Conservation (phyloP, 163 green algal species). For the Chlamydomonas reinhardtii region DNA sequence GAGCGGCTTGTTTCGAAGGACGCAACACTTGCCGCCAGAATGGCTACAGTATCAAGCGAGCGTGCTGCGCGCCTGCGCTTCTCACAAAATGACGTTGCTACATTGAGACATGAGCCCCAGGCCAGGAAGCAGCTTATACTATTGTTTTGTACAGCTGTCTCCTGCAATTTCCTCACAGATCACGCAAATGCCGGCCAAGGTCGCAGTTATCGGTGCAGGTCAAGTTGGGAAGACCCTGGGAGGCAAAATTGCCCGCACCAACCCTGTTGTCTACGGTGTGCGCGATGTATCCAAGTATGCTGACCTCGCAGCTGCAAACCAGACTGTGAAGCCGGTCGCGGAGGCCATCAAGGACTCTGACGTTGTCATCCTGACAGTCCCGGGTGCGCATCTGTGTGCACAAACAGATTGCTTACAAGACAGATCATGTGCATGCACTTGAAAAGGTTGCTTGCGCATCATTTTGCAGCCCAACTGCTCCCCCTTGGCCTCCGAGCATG, state of each 20-base stretch:
- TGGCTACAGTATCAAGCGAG: too few relatives aligned
- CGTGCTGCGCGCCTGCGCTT: too few relatives aligned
- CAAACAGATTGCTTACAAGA: background rate
- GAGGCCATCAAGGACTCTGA: constrained; percentile 40
- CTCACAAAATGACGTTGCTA: too few relatives aligned
- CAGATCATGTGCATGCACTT: too few relatives aligned
- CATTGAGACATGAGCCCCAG: too few relatives aligned
- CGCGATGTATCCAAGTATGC: constrained; percentile 25
- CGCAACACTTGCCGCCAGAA: too few relatives aligned
- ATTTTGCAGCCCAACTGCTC: background rate
- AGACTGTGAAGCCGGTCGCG: background rate
- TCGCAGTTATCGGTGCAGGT: constrained; percentile 55
- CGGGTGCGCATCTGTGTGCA: constrained; percentile 7
- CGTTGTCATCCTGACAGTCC: constrained; percentile 43
- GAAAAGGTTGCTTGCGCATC: background rate
- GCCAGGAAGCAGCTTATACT: too few relatives aligned
- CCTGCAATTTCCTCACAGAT: too few relatives aligned
- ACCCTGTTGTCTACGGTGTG: constrained; percentile 48
- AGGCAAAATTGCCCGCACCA: background rate
- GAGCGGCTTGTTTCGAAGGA: too few relatives aligned
- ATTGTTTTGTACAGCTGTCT: too few relatives aligned
- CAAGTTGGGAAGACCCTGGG: constrained; percentile 50
- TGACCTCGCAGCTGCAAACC: background rate
- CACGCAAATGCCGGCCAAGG: background rate
- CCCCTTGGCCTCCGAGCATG: background rate